A percentile compares a stretch with the other conserved stretches of the same genome.
These are phyloP conservation scores for Elsinoe fawcettii DNA, from an alignment of 2,329 filamentous ascomycete genomes.

Conservation along the genomic window DNA sequence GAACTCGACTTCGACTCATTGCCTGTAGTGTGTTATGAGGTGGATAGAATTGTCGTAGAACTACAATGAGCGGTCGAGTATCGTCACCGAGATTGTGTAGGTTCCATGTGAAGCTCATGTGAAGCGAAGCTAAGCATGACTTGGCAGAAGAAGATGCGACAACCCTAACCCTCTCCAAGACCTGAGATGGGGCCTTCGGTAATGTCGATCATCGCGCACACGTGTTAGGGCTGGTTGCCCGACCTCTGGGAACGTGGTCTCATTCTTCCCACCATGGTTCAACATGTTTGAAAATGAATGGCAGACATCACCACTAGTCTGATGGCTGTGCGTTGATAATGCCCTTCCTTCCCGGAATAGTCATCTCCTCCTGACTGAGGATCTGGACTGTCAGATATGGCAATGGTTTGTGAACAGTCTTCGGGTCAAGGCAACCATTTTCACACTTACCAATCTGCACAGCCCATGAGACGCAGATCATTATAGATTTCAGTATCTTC, in stretches of 20 bases:
- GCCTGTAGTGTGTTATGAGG: not conserved
- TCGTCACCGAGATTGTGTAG: not conserved
- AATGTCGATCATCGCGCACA: not conserved
- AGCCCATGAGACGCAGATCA: not conserved
- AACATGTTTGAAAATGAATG: not conserved
- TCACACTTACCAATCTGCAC: not conserved
- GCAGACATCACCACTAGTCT: not conserved
- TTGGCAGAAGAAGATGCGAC: not conserved
- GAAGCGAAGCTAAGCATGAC: not conserved
- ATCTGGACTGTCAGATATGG: not conserved
- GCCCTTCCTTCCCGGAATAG: not conserved
- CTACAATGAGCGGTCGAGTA: too few species aligned
- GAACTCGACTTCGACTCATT: too few species aligned
- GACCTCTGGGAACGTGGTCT: not conserved
- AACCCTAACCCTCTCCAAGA: not conserved
- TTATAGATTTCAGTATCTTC: not conserved
- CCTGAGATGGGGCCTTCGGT: not conserved
- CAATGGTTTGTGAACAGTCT: not conserved
- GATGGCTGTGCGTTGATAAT: not conserved
- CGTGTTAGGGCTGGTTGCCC: not conserved
- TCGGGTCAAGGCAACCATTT: not conserved
- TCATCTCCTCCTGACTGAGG: not conserved
- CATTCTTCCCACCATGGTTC: slow-evolving; percentile 8
- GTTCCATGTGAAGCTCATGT: not conserved
- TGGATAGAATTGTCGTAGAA: not conserved